Percentiles rank a stretch among this genome's conserved stretches.
phyloP scores from a whole-genome alignment of 2,329 filamentous ascomycete species.

The Remersonia thermophila region DNA sequence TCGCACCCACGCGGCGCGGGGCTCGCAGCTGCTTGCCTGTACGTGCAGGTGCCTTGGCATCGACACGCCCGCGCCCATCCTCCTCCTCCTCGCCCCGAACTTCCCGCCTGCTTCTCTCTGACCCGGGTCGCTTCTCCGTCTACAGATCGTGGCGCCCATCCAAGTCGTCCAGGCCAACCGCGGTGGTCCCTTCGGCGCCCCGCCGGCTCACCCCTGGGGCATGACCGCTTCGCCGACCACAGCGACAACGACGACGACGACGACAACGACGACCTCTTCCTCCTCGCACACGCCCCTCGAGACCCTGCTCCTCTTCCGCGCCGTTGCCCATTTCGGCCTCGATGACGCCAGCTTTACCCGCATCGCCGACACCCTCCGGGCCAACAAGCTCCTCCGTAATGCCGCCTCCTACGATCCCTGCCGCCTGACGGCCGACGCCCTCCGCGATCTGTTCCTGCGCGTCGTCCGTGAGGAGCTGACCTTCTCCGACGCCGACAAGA shows the following conservation, averaged over 20 bases:
- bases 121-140: background rate
- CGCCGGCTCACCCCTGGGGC: constrained; percentile 24
- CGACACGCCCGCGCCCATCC: too few relatives aligned
- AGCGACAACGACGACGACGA: too few relatives aligned
- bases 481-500: constrained; percentile 32
- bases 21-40: background rate
- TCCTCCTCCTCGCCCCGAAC: background rate
- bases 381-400: constrained; percentile 59
- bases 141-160: constrained; percentile 25
- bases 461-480: constrained; percentile 63
- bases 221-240: constrained; percentile 22
- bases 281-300: constrained; percentile 25
- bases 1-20: background rate
- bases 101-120: background rate
- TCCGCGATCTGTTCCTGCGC: constrained; percentile 66
- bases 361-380: constrained; percentile 49
- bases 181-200: constrained; percentile 22
- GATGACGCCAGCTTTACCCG: constrained; percentile 22
- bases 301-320: constrained; percentile 24
- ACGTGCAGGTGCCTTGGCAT: background rate
- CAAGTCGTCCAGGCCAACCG: constrained; percentile 22
- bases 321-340: constrained; percentile 20
- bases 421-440: constrained; percentile 63
- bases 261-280: too few relatives aligned
- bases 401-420: constrained; percentile 59